phyloP scores from a whole-genome alignment of 1,139 yeast species.

The Wickerhamomyces sp. region DNA sequence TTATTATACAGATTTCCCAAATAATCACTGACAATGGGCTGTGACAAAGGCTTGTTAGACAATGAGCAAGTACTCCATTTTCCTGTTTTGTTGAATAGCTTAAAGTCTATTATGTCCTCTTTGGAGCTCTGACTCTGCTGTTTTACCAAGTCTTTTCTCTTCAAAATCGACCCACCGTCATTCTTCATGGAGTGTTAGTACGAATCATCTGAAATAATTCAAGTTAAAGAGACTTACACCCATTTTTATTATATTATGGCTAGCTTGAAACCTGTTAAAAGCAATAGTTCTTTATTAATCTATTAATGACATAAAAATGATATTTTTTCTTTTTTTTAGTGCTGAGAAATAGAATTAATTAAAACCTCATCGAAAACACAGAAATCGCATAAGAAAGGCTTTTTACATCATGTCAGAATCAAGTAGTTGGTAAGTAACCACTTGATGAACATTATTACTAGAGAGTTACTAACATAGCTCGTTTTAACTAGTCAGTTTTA shows the following conservation, averaged over 20 bases:
- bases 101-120: constrained; percentile 6
- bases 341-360: too few species aligned
- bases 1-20: constrained; percentile 68
- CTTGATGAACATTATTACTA: too few species aligned
- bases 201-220: neutral
- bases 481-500: constrained; percentile 47
- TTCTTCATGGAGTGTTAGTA: constrained; percentile 8
- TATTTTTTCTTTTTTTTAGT: too few species aligned
- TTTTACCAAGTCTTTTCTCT: constrained; percentile 36
- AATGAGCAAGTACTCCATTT: constrained; percentile 42
- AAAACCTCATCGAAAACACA: too few species aligned
- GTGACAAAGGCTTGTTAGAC: constrained; percentile 33
- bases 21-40: constrained; percentile 68
- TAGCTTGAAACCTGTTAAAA: neutral
- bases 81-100: constrained; percentile 12
- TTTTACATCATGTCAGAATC: constrained; percentile 17
- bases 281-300: too few species aligned
- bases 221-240: constrained; percentile 9
- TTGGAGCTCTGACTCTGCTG: constrained; percentile 5
- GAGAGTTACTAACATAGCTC: constrained; percentile 10
- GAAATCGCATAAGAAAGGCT: neutral
- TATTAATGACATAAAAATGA: too few species aligned
- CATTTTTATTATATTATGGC: constrained; percentile 4
- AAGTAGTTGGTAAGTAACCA: constrained; percentile 13
- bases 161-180: constrained; percentile 50